Conservation (phyloP, 2,329 filamentous ascomycete species). For the Nakataea oryzae region DNA sequence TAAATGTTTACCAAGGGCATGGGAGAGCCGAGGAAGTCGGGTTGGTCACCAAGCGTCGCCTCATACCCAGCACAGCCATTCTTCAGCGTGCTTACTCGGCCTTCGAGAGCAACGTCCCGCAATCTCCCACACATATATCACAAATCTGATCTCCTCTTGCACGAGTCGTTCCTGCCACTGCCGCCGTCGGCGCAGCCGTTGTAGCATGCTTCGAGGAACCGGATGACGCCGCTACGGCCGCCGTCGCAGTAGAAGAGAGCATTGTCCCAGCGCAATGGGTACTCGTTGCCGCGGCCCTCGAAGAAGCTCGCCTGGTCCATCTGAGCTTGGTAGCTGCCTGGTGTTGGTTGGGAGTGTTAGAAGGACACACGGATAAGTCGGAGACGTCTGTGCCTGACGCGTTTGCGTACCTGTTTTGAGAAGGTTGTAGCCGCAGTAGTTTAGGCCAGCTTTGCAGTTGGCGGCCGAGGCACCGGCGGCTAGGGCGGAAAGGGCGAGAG, state of each 20-base stretch:
- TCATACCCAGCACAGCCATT: too few relatives aligned
- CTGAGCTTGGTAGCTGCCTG: background rate
- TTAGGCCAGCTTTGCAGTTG: background rate
- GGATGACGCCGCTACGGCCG: background rate
- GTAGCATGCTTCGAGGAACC: background rate
- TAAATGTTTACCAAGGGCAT: too few relatives aligned
- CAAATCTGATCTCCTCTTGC: too few relatives aligned
- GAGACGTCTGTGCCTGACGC: too few relatives aligned
- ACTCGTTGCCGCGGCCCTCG: background rate
- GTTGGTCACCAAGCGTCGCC: too few relatives aligned
- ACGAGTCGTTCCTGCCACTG: background rate
- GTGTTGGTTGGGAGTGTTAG: background rate
- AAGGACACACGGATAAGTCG: background rate
- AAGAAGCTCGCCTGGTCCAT: background rate
- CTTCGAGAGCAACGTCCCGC: too few relatives aligned
- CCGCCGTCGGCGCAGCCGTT: background rate
- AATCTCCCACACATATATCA: too few relatives aligned
- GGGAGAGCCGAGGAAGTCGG: too few relatives aligned
- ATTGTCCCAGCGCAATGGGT: background rate
- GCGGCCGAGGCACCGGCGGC: background rate
- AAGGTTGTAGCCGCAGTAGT: background rate
- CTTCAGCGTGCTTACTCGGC: too few relatives aligned
- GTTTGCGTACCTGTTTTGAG: background rate
- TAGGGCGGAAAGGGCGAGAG: background rate
- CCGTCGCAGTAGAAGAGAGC: background rate